Evolutionary conservation across 345 rosid genomes (phyloP).

Genomic region (Pistacia vera): DNA sequence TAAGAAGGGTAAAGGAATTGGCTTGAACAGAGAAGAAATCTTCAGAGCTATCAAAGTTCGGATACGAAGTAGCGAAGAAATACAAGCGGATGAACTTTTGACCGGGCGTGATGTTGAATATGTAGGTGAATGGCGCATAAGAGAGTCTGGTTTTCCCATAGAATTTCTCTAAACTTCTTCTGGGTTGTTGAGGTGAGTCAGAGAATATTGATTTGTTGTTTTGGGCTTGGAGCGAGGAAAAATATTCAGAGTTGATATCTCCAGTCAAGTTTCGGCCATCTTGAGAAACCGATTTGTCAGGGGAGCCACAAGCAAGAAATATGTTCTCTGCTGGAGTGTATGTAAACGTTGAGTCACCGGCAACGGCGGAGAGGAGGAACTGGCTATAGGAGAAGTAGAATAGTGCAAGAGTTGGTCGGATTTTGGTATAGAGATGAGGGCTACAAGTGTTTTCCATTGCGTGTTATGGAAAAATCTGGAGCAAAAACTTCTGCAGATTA

Average conservation of each 20-base stretch:
- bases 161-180: neutral
- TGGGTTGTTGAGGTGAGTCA: neutral
- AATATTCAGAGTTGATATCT: neutral
- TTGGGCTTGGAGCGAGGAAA: neutral
- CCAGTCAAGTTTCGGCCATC: neutral
- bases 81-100: slow-evolving; percentile 29
- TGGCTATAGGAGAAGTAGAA: too few species aligned
- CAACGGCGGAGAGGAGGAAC: too few species aligned
- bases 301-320: too few species aligned
- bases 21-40: slow-evolving; percentile 26
- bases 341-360: too few species aligned
- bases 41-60: neutral
- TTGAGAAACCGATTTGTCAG: neutral
- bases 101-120: slow-evolving; percentile 15
- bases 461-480: too few species aligned
- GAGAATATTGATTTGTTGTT: neutral
- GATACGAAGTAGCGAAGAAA: slow-evolving; percentile 18
- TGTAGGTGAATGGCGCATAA: neutral
- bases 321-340: too few species aligned
- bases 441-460: neutral
- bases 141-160: neutral
- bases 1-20: slow-evolving; percentile 14
- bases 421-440: too few species aligned
- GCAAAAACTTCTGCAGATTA: too few species aligned
- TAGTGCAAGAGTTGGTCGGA: neutral